A percentile compares a stretch with the other conserved stretches of the same genome.
phyloP scores from a whole-genome alignment of 495 filamentous ascomycete species.

The Niebla homalea region DNA sequence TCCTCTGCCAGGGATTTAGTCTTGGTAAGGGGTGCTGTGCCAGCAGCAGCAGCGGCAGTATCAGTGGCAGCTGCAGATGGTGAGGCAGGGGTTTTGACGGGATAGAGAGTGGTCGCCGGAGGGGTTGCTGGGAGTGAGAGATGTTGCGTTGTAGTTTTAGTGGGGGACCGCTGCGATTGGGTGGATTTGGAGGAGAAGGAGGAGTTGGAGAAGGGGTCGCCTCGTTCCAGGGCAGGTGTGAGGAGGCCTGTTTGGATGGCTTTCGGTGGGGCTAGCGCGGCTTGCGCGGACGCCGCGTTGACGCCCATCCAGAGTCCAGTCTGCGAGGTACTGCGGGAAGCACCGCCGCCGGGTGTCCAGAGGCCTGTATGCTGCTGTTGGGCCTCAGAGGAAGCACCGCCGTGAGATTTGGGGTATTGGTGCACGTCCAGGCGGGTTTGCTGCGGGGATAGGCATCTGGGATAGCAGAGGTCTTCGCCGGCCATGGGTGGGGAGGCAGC shows the following conservation, averaged over 20 bases:
- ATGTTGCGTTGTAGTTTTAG: too few relatives aligned
- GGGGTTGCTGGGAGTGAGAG: slow-evolving; percentile 2
- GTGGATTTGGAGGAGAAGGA: not conserved
- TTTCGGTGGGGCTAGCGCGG: not conserved
- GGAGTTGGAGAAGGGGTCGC: slow-evolving; percentile 8
- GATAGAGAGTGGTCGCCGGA: not conserved
- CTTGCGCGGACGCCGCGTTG: slow-evolving; percentile 18
- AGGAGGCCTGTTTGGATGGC: slow-evolving; percentile 13
- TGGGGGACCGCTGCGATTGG: not conserved
- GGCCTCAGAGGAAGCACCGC: slow-evolving; percentile 14
- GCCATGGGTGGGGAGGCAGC: slow-evolving; percentile 69
- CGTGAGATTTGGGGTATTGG: slow-evolving; percentile 36
- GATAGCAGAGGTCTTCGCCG: slow-evolving; percentile 60
- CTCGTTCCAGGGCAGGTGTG: slow-evolving; percentile 13
- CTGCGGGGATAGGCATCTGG: slow-evolving; percentile 63
- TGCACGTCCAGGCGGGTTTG: slow-evolving; percentile 63
- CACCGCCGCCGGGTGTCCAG: slow-evolving; percentile 25
- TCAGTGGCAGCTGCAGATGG: not conserved
- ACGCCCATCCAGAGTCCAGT: slow-evolving; percentile 59
- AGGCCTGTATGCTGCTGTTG: slow-evolving; percentile 22
- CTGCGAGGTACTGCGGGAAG: slow-evolving; percentile 21
- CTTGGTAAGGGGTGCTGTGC: slow-evolving; percentile 35
- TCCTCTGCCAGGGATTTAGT: slow-evolving; percentile 46
- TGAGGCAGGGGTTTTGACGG: not conserved
- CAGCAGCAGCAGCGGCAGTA: slow-evolving; percentile 13